A percentile compares a stretch with the other conserved stretches of the same genome.
These are phyloP conservation scores for Epichloe brachyelytri DNA, from an alignment of 2,329 filamentous ascomycete species.

Conservation along the genomic window DNA sequence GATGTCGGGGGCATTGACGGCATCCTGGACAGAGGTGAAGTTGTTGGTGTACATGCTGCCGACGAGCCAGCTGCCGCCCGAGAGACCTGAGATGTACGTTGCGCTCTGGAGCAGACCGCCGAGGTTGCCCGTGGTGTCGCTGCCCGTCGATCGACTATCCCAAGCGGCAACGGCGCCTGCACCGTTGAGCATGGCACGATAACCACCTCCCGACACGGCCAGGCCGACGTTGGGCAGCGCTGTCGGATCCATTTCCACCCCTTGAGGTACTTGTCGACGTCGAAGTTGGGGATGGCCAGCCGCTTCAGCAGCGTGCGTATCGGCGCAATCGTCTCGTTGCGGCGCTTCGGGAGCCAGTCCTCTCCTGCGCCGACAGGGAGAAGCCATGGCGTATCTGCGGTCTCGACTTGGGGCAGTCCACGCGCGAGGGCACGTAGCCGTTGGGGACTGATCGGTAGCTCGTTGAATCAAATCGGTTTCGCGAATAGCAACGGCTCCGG, in stretches of 20 bases:
- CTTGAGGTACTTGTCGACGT: conserved; percentile 58
- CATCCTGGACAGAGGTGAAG: conserved; percentile 47
- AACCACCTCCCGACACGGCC: conserved; percentile 73
- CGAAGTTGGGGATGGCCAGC: conserved; percentile 64
- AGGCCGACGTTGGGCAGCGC: conserved; percentile 51
- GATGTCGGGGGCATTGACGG: conserved; percentile 21
- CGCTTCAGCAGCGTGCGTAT: conserved; percentile 61
- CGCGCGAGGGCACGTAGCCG: conserved; percentile 57
- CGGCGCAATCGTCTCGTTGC: conserved; percentile 60
- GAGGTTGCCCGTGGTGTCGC: conserved; percentile 45
- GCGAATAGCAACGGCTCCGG: background rate
- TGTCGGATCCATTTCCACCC: conserved; percentile 16
- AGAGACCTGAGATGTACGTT: conserved; percentile 71
- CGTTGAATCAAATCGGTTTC: conserved; percentile 11
- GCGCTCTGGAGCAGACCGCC: conserved; percentile 70
- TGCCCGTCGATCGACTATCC: conserved; percentile 51
- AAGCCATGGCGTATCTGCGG: conserved; percentile 55
- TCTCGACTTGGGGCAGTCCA: conserved; percentile 55
- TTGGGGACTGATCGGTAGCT: conserved; percentile 19
- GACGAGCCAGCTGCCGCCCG: conserved; percentile 73
- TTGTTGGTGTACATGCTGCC: conserved; percentile 79
- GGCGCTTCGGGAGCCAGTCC: conserved; percentile 60
- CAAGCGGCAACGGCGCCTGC: conserved; percentile 70
- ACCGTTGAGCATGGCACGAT: conserved; percentile 74
- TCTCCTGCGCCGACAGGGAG: conserved; percentile 54